Percentiles rank a stretch among this genome's conserved stretches.
Conservation (phyloP, 2,329 filamentous ascomycete species). For the Cladosporium sp. region DNA sequence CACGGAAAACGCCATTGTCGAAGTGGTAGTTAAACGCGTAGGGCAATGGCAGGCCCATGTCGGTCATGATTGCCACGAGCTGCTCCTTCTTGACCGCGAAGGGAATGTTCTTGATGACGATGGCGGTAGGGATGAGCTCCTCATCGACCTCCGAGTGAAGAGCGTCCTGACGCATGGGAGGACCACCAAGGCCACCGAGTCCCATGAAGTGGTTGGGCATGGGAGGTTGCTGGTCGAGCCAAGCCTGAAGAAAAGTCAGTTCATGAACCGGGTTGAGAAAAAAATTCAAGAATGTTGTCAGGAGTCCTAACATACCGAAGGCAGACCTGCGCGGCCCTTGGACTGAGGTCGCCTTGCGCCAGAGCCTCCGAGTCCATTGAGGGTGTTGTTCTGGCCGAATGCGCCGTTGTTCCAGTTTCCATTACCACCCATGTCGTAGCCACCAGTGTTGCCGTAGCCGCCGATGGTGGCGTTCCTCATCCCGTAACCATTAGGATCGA, state of each 20-base stretch:
- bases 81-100: conserved; percentile 98
- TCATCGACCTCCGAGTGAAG: conserved; percentile 58
- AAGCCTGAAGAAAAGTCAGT: conserved; percentile 45
- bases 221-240: conserved; percentile 52
- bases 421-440: conserved; percentile 69
- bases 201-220: conserved; percentile 43
- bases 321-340: conserved; percentile 58
- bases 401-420: conserved; percentile 77
- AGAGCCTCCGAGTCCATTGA: conserved; percentile 36
- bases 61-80: conserved; percentile 86
- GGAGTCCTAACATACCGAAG: conserved; percentile 59
- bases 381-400: conserved; percentile 60
- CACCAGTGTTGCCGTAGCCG: conserved; percentile 59
- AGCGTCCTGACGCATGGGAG: conserved; percentile 40
- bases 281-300: conserved; percentile 1
- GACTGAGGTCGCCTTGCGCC: conserved; percentile 46
- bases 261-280: neutral
- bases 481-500: conserved; percentile 51
- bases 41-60: conserved; percentile 85
- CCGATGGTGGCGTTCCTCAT: conserved; percentile 55
- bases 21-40: conserved; percentile 99
- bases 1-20: conserved; percentile 93
- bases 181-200: conserved; percentile 30
- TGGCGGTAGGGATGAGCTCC: conserved; percentile 94
- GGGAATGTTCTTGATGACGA: conserved; percentile 99